Evolutionary conservation across 371 early-diverging fungal species (phyloP).

Genomic region (Mucor lusitanicus): DNA sequence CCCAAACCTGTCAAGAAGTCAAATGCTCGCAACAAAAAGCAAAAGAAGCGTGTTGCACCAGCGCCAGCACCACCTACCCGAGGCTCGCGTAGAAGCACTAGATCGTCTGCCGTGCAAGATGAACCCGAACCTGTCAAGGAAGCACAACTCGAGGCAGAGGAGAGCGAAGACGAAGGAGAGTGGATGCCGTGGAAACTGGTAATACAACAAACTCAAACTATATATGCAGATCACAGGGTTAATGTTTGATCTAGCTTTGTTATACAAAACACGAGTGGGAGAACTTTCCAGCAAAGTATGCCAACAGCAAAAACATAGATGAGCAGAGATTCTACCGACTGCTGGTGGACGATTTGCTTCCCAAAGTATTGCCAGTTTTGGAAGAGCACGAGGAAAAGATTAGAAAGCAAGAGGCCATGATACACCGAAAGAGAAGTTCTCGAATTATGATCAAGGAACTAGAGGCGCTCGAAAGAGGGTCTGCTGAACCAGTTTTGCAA

Average conservation of each 20-base stretch:
- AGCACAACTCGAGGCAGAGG: slow-evolving; percentile 24
- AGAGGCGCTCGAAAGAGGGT: slow-evolving; percentile 46
- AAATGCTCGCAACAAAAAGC: slow-evolving; percentile 8
- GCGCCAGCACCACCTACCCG: slow-evolving; percentile 17
- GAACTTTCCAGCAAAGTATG: slow-evolving; percentile 55
- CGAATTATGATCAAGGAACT: slow-evolving; percentile 63
- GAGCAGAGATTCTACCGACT: slow-evolving; percentile 61
- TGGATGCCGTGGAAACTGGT: slow-evolving; percentile 53
- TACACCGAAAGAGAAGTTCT: slow-evolving; percentile 68
- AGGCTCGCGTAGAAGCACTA: slow-evolving; percentile 15
- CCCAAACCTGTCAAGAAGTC: slow-evolving; percentile 32
- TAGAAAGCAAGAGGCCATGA: slow-evolving; percentile 55
- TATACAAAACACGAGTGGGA: slow-evolving; percentile 63
- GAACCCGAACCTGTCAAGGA: neutral
- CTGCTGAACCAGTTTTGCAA: slow-evolving; percentile 8
- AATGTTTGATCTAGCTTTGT: slow-evolving; percentile 49
- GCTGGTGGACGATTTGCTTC: slow-evolving; percentile 58
- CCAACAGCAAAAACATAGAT: slow-evolving; percentile 48
- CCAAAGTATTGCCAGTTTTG: slow-evolving; percentile 60
- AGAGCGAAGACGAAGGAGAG: slow-evolving; percentile 36
- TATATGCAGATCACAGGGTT: slow-evolving; percentile 8
- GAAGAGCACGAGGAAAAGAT: slow-evolving; percentile 55
- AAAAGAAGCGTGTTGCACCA: slow-evolving; percentile 8
- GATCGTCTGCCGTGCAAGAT: neutral
- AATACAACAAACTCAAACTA: slow-evolving; percentile 8